These are phyloP conservation scores for Aspergillus niger DNA, from an alignment of 2,329 filamentous ascomycete genomes.

Conservation along the genomic window DNA sequence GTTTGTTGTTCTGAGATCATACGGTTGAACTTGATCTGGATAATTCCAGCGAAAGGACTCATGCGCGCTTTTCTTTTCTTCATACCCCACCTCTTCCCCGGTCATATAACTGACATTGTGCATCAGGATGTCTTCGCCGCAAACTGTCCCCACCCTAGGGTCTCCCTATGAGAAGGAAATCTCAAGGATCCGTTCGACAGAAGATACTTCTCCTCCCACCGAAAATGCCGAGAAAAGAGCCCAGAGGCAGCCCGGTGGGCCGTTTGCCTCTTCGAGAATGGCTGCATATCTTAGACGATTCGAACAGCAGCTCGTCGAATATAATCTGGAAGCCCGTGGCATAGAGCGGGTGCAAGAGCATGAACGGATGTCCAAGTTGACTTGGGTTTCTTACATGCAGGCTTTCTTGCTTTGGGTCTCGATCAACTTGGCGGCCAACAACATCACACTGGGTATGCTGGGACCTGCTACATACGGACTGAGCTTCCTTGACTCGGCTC, in stretches of 20 bases:
- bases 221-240: constrained; percentile 23
- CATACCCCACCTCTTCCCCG: constrained; percentile 1
- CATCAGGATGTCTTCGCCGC: constrained; percentile 36
- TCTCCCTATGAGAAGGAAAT: constrained; percentile 27
- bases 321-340: constrained; percentile 59
- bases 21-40: constrained; percentile 50
- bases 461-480: constrained; percentile 61
- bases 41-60: constrained; percentile 50
- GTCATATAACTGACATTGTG: constrained; percentile 25
- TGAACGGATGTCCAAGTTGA: constrained; percentile 56
- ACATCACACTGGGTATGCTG: constrained; percentile 65
- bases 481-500: constrained; percentile 58
- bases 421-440: constrained; percentile 64
- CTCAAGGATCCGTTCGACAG: constrained; percentile 11
- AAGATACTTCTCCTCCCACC: constrained; percentile 15
- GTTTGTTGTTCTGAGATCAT: constrained; percentile 45
- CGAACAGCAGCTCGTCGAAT: constrained; percentile 45
- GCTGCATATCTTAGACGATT: constrained; percentile 36
- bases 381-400: constrained; percentile 57
- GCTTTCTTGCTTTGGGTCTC: constrained; percentile 62
- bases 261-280: constrained; percentile 28
- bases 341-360: constrained; percentile 60
- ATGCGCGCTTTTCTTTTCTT: constrained; percentile 35
- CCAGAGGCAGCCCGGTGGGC: constrained; percentile 13
- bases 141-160: constrained; percentile 32